Percentiles rank a stretch among this genome's conserved stretches.
phyloP scores from a whole-genome alignment of 1,284 basidiomycete species.

The Cryptococcus depauperatus region DNA sequence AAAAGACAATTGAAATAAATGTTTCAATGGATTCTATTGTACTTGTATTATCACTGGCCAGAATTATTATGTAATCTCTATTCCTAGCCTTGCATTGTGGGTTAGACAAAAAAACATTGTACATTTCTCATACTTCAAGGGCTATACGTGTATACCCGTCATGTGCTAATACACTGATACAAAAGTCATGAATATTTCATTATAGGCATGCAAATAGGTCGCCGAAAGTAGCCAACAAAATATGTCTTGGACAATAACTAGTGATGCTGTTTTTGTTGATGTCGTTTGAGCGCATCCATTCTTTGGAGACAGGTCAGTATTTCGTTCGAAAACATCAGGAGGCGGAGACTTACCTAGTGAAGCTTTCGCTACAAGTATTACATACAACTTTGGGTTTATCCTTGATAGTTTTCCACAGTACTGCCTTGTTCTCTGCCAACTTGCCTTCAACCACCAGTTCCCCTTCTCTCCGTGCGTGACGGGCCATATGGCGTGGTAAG shows the following conservation, averaged over 20 bases:
- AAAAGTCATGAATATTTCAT: too few relatives aligned
- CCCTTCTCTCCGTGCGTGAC: conserved; percentile 40
- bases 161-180: too few relatives aligned
- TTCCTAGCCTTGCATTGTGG: too few relatives aligned
- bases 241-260: not conserved
- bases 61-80: too few relatives aligned
- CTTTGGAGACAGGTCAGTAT: conserved; percentile 8
- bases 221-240: too few relatives aligned
- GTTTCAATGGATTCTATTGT: too few relatives aligned
- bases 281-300: conserved; percentile 42
- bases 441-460: conserved; percentile 41
- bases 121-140: too few relatives aligned
- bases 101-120: too few relatives aligned
- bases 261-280: conserved; percentile 41
- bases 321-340: not conserved
- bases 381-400: conserved; percentile 40
- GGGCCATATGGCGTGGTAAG: conserved; percentile 42
- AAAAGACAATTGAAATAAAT: too few relatives aligned
- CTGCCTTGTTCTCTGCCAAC: conserved; percentile 38
- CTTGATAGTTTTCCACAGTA: conserved; percentile 39
- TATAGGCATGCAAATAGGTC: too few relatives aligned
- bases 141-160: too few relatives aligned
- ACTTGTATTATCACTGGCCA: too few relatives aligned
- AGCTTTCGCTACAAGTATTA: conserved; percentile 35
- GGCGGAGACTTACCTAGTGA: conserved; percentile 29